phyloP scores from a whole-genome alignment of 2,329 filamentous ascomycete genomes.

The Epichloe gansuensis region DNA sequence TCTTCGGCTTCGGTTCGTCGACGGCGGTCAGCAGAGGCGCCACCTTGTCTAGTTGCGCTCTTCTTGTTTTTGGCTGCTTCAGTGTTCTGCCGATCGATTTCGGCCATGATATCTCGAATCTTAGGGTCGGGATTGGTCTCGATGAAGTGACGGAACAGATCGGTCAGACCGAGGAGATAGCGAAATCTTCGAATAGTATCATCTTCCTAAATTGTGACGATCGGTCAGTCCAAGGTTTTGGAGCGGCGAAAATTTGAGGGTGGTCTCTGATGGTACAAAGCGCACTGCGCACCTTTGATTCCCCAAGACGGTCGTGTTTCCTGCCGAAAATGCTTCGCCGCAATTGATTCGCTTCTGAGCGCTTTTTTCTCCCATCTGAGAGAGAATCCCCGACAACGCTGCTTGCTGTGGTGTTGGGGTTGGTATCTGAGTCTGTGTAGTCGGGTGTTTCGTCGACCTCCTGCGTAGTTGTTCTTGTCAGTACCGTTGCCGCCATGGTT shows the following conservation, averaged over 20 bases:
- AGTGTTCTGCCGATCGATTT: constrained; percentile 87
- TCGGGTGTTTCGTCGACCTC: constrained; percentile 54
- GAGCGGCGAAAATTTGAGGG: not conserved
- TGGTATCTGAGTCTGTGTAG: constrained; percentile 53
- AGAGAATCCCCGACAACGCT: constrained; percentile 67
- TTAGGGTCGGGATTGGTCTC: constrained; percentile 92
- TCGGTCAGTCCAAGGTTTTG: not conserved
- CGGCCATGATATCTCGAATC: constrained; percentile 83
- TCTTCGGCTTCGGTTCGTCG: constrained; percentile 95
- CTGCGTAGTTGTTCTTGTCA: constrained; percentile 18
- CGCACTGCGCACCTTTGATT: constrained; percentile 60
- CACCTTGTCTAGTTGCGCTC: constrained; percentile 66
- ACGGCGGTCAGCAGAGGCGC: constrained; percentile 63
- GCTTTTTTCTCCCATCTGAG: constrained; percentile 68
- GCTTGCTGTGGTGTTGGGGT: constrained; percentile 61
- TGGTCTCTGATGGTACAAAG: constrained; percentile 1
- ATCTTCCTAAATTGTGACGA: constrained; percentile 57
- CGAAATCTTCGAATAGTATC: constrained; percentile 89
- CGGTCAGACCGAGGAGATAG: constrained; percentile 87
- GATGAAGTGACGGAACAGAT: constrained; percentile 97
- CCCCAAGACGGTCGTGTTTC: constrained; percentile 84
- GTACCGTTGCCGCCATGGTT: not conserved
- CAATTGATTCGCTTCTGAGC: constrained; percentile 77
- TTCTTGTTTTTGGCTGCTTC: constrained; percentile 61
- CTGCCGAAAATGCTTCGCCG: constrained; percentile 87